A percentile compares a stretch with the other conserved stretches of the same genome.
Conservation (phyloP, 1,284 basidiomycete species). For the Earliella scabrosa region DNA sequence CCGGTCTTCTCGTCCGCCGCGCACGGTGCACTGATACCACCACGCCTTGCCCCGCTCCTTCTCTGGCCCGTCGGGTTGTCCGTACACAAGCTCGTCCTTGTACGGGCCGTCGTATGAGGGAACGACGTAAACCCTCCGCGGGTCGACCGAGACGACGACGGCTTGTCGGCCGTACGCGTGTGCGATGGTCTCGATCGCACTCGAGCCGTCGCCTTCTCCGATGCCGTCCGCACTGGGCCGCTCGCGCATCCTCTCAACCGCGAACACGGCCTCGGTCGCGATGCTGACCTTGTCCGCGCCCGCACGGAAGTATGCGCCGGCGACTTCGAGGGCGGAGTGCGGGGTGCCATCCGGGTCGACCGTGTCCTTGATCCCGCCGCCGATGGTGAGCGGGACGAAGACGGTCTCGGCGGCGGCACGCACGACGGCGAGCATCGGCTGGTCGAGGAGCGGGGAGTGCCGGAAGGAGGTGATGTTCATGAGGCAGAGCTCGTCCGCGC, state of each 20-base stretch:
- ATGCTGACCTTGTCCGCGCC: slow-evolving; percentile 99
- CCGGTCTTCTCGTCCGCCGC: slow-evolving; percentile 89
- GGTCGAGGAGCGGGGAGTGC: slow-evolving; percentile 92
- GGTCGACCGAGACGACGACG: slow-evolving; percentile 98
- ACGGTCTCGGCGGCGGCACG: slow-evolving; percentile 88
- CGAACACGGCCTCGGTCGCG: slow-evolving; percentile 93
- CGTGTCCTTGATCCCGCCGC: slow-evolving; percentile 97
- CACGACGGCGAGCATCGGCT: slow-evolving; percentile 98
- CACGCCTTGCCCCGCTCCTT: slow-evolving; percentile 79
- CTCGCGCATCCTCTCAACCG: slow-evolving; percentile 83
- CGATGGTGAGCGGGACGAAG: slow-evolving; percentile 98
- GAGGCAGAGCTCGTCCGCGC: slow-evolving; percentile 96
- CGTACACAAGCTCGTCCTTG: slow-evolving; percentile 68
- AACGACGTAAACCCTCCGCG: slow-evolving; percentile 87
- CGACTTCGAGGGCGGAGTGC: slow-evolving; percentile 90
- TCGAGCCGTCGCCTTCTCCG: slow-evolving; percentile 64
- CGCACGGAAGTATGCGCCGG: slow-evolving; percentile 94
- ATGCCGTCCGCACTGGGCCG: slow-evolving; percentile 38
- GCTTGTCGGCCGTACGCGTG: slow-evolving; percentile 94
- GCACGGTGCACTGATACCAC: slow-evolving; percentile 99
- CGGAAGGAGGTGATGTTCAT: slow-evolving; percentile 99
- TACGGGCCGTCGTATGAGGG: slow-evolving; percentile 71
- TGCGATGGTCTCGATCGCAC: slow-evolving; percentile 94
- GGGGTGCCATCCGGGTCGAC: slow-evolving; percentile 94
- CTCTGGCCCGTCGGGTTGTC: slow-evolving; percentile 51